phyloP scores from a whole-genome alignment of 345 rosid species.

The Tarenaya hassleriana region DNA sequence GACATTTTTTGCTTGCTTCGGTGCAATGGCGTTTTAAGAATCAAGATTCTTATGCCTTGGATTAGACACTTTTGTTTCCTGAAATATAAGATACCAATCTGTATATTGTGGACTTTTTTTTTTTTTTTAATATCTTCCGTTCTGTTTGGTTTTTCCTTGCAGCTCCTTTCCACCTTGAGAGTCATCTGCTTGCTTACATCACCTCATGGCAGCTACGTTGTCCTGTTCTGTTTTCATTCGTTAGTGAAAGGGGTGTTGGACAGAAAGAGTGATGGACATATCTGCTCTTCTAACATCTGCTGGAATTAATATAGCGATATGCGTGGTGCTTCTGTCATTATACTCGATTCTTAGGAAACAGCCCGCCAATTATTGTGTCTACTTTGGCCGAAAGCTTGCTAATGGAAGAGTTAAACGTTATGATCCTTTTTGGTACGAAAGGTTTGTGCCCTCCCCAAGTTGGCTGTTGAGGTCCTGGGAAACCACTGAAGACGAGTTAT shows the following conservation, averaged over 20 bases:
- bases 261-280: conserved; percentile 51
- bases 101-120: not conserved
- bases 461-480: conserved; percentile 89
- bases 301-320: conserved; percentile 65
- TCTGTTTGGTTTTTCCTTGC: not conserved
- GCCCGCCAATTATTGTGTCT: conserved; percentile 62
- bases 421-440: conserved; percentile 50
- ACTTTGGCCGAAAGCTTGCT: conserved; percentile 59
- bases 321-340: conserved; percentile 52
- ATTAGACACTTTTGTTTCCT: too few relatives aligned
- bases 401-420: conserved; percentile 22
- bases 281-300: conserved; percentile 77
- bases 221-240: conserved; percentile 13
- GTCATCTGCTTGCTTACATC: conserved; percentile 7
- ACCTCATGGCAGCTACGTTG: conserved; percentile 9
- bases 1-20: too few relatives aligned
- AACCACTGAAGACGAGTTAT: conserved; percentile 69
- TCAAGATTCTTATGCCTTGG: not conserved
- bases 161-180: too few relatives aligned
- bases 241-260: conserved; percentile 25
- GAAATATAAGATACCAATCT: not conserved
- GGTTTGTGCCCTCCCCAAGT: conserved; percentile 83
- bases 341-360: conserved; percentile 83
- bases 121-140: conserved; percentile 6
- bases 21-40: not conserved